Percentiles rank a stretch among this genome's conserved stretches.
phyloP scores from a whole-genome alignment of 1,284 basidiomycete genomes.

The Hemileia vastatrix region DNA sequence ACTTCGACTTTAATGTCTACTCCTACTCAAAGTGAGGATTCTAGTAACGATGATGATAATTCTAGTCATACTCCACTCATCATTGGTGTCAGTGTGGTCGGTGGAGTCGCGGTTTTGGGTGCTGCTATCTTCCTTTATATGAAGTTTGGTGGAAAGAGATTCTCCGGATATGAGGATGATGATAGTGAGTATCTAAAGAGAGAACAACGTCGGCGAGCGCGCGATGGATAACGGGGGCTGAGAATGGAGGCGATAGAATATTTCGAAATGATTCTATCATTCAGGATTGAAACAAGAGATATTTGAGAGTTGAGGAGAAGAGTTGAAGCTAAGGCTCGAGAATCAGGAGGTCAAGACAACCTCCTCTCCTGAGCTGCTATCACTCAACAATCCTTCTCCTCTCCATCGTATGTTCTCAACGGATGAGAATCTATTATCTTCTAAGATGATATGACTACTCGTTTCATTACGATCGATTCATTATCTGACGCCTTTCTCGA shows the following conservation, averaged over 20 bases:
- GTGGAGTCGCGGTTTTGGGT: conserved; percentile 35
- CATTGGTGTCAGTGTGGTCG: conserved; percentile 37
- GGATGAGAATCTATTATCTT: too few relatives aligned
- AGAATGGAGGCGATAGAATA: neutral
- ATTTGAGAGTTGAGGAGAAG: too few relatives aligned
- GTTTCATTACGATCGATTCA: too few relatives aligned
- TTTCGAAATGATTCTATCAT: neutral
- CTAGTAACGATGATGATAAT: neutral
- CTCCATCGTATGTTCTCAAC: too few relatives aligned
- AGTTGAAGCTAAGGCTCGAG: too few relatives aligned
- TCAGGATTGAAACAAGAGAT: too few relatives aligned
- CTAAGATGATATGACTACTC: too few relatives aligned
- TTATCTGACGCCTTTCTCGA: too few relatives aligned
- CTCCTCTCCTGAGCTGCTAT: too few relatives aligned
- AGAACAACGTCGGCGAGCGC: neutral
- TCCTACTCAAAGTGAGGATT: neutral
- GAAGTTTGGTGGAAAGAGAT: conserved; percentile 35
- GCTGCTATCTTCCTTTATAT: conserved; percentile 35
- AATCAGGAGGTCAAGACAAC: too few relatives aligned
- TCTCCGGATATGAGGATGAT: conserved; percentile 31
- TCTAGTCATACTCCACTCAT: conserved; percentile 34
- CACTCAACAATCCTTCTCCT: too few relatives aligned
- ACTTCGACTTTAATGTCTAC: neutral
- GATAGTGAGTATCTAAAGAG: conserved; percentile 17
- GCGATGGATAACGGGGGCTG: neutral